Conservation (phyloP, 768 basidiomycete genomes). For the Naematelia aurantialba region DNA sequence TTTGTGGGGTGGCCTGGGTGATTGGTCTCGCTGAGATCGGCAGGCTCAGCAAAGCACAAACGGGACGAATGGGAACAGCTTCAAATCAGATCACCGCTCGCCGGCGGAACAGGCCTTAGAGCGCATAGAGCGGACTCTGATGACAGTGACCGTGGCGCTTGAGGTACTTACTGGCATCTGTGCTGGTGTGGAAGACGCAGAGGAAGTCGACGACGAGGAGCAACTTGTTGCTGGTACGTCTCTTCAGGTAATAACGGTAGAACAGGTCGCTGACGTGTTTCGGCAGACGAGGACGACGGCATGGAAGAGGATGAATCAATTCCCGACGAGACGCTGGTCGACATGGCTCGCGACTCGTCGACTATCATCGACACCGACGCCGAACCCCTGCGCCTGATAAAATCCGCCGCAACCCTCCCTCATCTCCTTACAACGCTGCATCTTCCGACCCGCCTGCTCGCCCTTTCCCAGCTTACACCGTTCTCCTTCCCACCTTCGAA, state of each 20-base stretch:
- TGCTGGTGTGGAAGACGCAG: conserved; percentile 64
- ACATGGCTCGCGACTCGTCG: conserved; percentile 44
- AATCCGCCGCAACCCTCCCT: conserved; percentile 32
- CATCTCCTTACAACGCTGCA: conserved; percentile 64
- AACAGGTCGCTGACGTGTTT: conserved; percentile 8
- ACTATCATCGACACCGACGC: too few species aligned
- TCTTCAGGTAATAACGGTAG: too few species aligned
- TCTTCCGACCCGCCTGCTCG: conserved; percentile 58
- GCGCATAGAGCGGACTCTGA: conserved; percentile 64
- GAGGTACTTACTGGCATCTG: conserved; percentile 86
- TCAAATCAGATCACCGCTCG: conserved; percentile 73
- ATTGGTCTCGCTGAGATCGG: not conserved
- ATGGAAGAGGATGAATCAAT: conserved; percentile 44
- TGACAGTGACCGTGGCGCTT: conserved; percentile 74
- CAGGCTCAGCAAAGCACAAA: conserved; percentile 31
- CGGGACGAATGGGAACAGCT: conserved; percentile 53
- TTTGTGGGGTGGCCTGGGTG: not conserved
- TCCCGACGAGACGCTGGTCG: conserved; percentile 47
- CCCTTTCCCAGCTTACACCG: conserved; percentile 67
- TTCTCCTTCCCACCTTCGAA: conserved; percentile 73
- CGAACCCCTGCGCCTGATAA: not conserved
- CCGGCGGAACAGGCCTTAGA: conserved; percentile 67
- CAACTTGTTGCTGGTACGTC: conserved; percentile 18
- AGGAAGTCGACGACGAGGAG: conserved; percentile 31
- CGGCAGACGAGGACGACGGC: conserved; percentile 33